Evolutionary conservation across 2,329 filamentous ascomycete species (phyloP), one percentile per base, ranked within the genome.

Genomic region (Fusarium scirpi): DNA sequence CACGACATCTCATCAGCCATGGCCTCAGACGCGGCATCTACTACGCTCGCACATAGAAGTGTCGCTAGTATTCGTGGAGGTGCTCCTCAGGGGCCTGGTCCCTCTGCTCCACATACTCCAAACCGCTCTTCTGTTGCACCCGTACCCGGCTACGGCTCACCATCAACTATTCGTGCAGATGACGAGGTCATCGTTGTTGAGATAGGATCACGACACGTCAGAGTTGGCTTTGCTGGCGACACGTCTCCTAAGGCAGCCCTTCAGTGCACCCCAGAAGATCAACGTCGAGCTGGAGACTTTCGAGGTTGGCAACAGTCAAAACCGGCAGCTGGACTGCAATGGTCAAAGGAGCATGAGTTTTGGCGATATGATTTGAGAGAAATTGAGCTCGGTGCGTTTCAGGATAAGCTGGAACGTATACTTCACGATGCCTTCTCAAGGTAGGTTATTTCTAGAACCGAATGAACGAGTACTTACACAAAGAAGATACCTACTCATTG

Each of bases 131-230:
- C 83, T 75, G 80, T 88, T 73, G 77, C 89, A 32, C 82, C 88
- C 51, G 77, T 89, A 32, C 82, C 88, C 51, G 79, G 84, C 32
- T 88, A 90, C 76, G 85, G 89, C 71, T 87, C 87, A 47, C 84
- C 89, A 70, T 87, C 89, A 64, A 80, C 89, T 75, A 79, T 92
- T 72, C 85, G 90, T 75, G 83, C 91, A 75, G 94, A 97, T 74
- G 96, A 99, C 76, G 96, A 98, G 72, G 85, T 91, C 9, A 81
- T 97, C 8, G 87, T 99, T 44, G 84, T 98, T 54, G 94, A 98
- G 78, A 79, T 98, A 38, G 94, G 94, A 2, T 88, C 92, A 12
- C 89, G 95, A 24, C 91, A 90, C 79, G 80, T 98, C 27, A 89
- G 92, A 46, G 91, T 92, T 12, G 96, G 96, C 1, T 96, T 98